These are phyloP conservation scores for Yamadazyma epiphylla DNA, from an alignment of 1,139 yeast species.

Conservation along the genomic window DNA sequence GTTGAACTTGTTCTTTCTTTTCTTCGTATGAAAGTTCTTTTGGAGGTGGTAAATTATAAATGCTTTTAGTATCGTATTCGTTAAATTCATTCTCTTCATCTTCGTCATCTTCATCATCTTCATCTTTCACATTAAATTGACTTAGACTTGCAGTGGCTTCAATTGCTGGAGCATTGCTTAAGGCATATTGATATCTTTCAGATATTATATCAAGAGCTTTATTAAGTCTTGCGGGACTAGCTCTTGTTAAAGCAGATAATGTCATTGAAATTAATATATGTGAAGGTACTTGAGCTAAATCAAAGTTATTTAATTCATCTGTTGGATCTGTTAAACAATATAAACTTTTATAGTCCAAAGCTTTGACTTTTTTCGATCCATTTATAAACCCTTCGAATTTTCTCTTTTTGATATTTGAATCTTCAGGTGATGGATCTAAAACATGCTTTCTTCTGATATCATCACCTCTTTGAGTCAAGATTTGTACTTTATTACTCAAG, in stretches of 20 bases:
- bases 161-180: conserved; percentile 7
- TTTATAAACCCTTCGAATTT: conserved; percentile 37
- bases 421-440: conserved; percentile 22
- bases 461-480: conserved; percentile 35
- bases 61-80: conserved; percentile 37
- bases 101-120: conserved; percentile 28
- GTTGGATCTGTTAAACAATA: conserved; percentile 62
- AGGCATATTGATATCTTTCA: conserved; percentile 48
- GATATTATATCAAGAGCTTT: conserved; percentile 67
- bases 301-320: conserved; percentile 62
- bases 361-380: conserved; percentile 25
- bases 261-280: conserved; percentile 65
- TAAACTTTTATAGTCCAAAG: conserved; percentile 34
- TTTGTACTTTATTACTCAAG: conserved; percentile 24
- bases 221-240: conserved; percentile 51
- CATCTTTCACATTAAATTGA: conserved; percentile 5
- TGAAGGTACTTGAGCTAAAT: conserved; percentile 64
- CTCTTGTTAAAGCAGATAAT: conserved; percentile 55
- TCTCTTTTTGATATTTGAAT: conserved; percentile 31
- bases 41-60: conserved; percentile 60
- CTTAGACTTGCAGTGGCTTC: conserved; percentile 7
- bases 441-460: conserved; percentile 41
- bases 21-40: conserved; percentile 41
- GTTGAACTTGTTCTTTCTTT: conserved; percentile 49
- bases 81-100: conserved; percentile 33